A percentile compares a stretch with the other conserved stretches of the same genome.
phyloP scores from a whole-genome alignment of 768 basidiomycete genomes.

The Cyathus striatus region DNA sequence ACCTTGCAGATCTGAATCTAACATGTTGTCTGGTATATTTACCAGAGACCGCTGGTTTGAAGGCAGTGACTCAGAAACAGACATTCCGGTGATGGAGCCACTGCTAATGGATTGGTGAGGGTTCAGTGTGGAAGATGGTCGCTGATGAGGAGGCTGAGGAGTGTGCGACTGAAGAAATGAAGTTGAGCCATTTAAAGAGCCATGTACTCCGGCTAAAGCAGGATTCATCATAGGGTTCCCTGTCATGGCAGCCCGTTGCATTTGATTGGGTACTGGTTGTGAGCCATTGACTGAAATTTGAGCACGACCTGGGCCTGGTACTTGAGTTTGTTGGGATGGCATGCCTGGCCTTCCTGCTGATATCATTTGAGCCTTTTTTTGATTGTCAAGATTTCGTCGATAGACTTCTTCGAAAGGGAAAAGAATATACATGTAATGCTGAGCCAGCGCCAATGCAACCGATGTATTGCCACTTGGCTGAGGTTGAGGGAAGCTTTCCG shows the following conservation, averaged over 20 bases:
- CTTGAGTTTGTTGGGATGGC: slow-evolving; percentile 20
- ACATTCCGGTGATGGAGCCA: slow-evolving; percentile 6
- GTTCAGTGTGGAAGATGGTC: slow-evolving; percentile 20
- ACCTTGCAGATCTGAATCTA: slow-evolving; percentile 59
- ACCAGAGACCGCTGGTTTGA: no score
- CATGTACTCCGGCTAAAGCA: slow-evolving; percentile 8
- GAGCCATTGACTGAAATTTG: slow-evolving; percentile 7
- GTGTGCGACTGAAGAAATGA: slow-evolving; percentile 11
- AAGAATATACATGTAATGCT: slow-evolving; percentile 59
- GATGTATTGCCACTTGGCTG: slow-evolving; percentile 41
- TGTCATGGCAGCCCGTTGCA: slow-evolving; percentile 22
- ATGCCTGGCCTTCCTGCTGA: slow-evolving; percentile 32
- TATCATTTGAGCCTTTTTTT: slow-evolving; percentile 45
- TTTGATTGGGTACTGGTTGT: slow-evolving; percentile 12
- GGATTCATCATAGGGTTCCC: slow-evolving; percentile 18
- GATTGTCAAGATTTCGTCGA: slow-evolving; percentile 57
- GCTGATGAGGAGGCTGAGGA: slow-evolving; percentile 24
- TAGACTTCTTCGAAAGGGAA: slow-evolving; percentile 71
- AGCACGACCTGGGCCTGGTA: slow-evolving; percentile 17
- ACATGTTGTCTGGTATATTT: slow-evolving; percentile 26
- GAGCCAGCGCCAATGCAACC: slow-evolving; percentile 45
- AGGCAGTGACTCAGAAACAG: slow-evolving; percentile 7
- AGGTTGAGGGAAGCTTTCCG: slow-evolving; percentile 46
- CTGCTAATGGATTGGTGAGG: slow-evolving; percentile 6
- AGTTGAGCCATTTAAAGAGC: slow-evolving; percentile 13